Percentiles rank a stretch among this genome's conserved stretches.
phyloP scores from a whole-genome alignment of 345 rosid species.

The Chamaenerion angustifolium region DNA sequence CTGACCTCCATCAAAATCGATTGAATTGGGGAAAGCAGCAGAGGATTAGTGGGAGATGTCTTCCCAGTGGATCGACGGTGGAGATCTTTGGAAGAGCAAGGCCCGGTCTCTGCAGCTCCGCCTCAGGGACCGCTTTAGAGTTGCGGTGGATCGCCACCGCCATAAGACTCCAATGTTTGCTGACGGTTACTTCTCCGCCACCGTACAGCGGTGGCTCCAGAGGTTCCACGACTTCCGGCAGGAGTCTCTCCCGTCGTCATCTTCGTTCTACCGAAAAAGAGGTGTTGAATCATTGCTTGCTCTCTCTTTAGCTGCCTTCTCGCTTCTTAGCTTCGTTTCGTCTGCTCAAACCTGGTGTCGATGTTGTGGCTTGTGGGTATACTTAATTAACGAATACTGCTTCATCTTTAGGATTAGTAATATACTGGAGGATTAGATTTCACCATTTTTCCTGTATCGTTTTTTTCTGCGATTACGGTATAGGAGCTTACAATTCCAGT shows the following conservation, averaged over 20 bases:
- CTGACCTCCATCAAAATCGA: no score
- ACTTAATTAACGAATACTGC: no score
- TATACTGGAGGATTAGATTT: no score
- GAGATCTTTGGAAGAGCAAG: constrained; percentile 74
- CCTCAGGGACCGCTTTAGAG: constrained; percentile 61
- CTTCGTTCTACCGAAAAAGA: constrained; percentile 60
- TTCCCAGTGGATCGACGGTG: constrained; percentile 42
- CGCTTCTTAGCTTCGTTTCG: background rate
- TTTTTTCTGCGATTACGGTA: no score
- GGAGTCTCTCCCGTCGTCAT: constrained; percentile 66
- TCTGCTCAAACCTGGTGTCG: background rate
- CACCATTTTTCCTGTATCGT: no score
- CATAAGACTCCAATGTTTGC: constrained; percentile 27
- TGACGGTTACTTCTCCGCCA: constrained; percentile 51
- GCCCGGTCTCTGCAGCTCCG: constrained; percentile 50
- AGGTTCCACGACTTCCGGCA: constrained; percentile 61
- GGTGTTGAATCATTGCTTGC: constrained; percentile 20
- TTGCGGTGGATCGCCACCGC: constrained; percentile 48
- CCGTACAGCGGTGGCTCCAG: constrained; percentile 44
- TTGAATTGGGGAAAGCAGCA: no score
- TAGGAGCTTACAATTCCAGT: no score
- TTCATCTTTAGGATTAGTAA: no score
- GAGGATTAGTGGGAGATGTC: constrained; percentile 18
- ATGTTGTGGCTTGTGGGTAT: no score
- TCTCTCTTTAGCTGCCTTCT: background rate